Evolutionary conservation across 2,329 filamentous ascomycete species (phyloP), one percentile per base, ranked within the genome.

Genomic region (Coniochaeta prunicola): DNA sequence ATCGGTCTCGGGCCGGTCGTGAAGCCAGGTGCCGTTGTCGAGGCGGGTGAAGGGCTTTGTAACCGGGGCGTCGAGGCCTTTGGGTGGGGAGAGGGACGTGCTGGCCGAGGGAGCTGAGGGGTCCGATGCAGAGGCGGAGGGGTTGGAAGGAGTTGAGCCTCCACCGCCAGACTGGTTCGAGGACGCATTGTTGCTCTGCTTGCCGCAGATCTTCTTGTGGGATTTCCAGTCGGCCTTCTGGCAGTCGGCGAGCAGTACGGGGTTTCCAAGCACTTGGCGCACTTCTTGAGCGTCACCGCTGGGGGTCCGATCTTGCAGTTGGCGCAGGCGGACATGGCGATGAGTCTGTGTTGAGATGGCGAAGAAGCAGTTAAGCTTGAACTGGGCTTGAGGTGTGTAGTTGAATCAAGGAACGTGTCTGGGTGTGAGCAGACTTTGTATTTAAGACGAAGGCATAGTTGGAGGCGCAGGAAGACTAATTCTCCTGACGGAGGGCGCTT

Each of bases 241-340:
- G 69, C 81, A 84, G 36, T 76, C 73, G 26, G 71, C 45, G 77
- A 79, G 72, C 81, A 85, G 68, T 84, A 84, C 28, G 63, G 68
- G 0, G 73, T 70, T 0, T 62, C 62, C n/a, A 70, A 71, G 73
- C 80, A 82, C 62, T 75, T 77, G n/a, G 75, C 73, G 65, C 80
- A 82, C 56, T 67, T 61, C 60, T 73, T 76, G 45, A 76, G 66
- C 15, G 57, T 59, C 13, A 70, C 65, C 19, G 67, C 60, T 0
- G 67, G 64, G 7, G 68, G 63, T 0, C 63, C 26, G 62, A 69
- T 73, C 1, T 65, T 57, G 65, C 71, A 74, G 45, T 9, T 3
- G 19, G 2, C 13, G 45, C 45, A 50, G 17, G 45, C 10, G 2
- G 13, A 15, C 45, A 50, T 50, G 21, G 26, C 30, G 40, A 24